Percentiles rank a stretch among this genome's conserved stretches.
Conservation (phyloP, 1,284 basidiomycete genomes). For the Rhodotorula glutinis region DNA sequence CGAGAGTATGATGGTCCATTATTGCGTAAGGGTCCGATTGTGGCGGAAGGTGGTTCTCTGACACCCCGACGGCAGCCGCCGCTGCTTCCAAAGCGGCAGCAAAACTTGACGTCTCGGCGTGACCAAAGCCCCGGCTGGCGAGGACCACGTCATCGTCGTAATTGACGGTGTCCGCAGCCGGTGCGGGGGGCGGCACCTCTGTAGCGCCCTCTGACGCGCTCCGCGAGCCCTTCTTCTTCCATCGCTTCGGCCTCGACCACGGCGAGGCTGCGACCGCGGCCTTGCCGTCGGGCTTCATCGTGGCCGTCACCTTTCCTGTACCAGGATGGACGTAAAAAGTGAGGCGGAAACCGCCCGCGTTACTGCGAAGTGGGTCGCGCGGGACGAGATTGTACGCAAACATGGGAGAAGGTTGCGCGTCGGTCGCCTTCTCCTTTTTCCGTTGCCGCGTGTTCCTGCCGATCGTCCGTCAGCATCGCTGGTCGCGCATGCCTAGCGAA, state of each 20-base stretch:
- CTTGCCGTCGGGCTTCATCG: background rate
- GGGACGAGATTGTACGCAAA: background rate
- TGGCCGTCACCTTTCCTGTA: constrained; percentile 15
- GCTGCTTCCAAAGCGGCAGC: too few relatives aligned
- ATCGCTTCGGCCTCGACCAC: constrained; percentile 16
- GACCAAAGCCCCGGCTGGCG: too few relatives aligned
- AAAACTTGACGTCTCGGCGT: too few relatives aligned
- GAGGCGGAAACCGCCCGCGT: constrained; percentile 11
- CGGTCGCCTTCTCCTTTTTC: background rate
- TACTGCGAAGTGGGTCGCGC: background rate
- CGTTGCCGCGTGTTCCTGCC: background rate
- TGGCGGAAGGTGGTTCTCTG: too few relatives aligned
- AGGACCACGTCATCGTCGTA: too few relatives aligned
- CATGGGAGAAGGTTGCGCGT: background rate
- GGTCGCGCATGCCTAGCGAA: background rate
- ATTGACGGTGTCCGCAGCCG: too few relatives aligned
- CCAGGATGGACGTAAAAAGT: constrained; percentile 5
- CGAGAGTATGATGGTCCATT: too few relatives aligned
- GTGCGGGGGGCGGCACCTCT: too few relatives aligned
- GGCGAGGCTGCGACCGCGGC: background rate
- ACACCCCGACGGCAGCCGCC: too few relatives aligned
- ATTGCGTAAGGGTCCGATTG: too few relatives aligned
- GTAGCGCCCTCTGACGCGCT: background rate
- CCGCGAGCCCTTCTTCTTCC: background rate
- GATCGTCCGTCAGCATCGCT: too few relatives aligned